Percentiles rank a stretch among this genome's conserved stretches.
Evolutionary conservation across 1,139 yeast species (phyloP).

Genomic region (Geotrichum reessii): DNA sequence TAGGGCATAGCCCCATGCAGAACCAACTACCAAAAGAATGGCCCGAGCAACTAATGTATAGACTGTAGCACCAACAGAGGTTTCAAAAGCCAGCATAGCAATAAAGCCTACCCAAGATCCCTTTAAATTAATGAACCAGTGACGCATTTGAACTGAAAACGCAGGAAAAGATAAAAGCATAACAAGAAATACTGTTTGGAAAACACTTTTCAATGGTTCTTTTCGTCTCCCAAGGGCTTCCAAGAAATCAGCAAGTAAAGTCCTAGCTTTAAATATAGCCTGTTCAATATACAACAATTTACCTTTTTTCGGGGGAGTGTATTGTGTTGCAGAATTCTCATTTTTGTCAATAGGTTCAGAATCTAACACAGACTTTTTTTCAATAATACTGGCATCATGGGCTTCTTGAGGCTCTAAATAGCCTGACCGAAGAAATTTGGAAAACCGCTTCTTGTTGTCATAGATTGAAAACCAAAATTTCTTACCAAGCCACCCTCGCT

Average conservation of each 20-base stretch:
- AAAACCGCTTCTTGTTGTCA: conserved; percentile 33
- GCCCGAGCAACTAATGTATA: conserved; percentile 44
- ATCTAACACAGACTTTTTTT: not conserved
- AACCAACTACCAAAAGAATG: conserved; percentile 44
- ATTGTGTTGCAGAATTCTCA: not conserved
- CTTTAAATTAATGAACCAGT: conserved; percentile 43
- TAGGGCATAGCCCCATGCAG: conserved; percentile 45
- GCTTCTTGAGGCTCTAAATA: conserved; percentile 25
- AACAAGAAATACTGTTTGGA: conserved; percentile 43
- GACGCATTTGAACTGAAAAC: conserved; percentile 42
- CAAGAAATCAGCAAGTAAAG: conserved; percentile 21
- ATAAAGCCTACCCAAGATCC: conserved; percentile 53
- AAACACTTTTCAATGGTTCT: conserved; percentile 42
- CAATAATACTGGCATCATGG: conserved; percentile 23
- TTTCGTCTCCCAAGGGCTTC: conserved; percentile 31
- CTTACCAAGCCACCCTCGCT: conserved; percentile 38
- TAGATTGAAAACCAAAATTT: conserved; percentile 42
- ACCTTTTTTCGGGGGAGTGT: conserved; percentile 3
- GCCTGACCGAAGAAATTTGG: conserved; percentile 35
- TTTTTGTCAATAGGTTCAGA: not conserved
- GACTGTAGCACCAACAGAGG: conserved; percentile 48
- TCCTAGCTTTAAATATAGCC: conserved; percentile 9
- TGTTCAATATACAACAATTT: not conserved
- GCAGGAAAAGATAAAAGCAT: conserved; percentile 47
- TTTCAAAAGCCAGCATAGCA: conserved; percentile 45